A percentile compares a stretch with the other conserved stretches of the same genome.
Evolutionary conservation across 805 yeast species (phyloP).

Genomic region (Candida multigemmis): DNA sequence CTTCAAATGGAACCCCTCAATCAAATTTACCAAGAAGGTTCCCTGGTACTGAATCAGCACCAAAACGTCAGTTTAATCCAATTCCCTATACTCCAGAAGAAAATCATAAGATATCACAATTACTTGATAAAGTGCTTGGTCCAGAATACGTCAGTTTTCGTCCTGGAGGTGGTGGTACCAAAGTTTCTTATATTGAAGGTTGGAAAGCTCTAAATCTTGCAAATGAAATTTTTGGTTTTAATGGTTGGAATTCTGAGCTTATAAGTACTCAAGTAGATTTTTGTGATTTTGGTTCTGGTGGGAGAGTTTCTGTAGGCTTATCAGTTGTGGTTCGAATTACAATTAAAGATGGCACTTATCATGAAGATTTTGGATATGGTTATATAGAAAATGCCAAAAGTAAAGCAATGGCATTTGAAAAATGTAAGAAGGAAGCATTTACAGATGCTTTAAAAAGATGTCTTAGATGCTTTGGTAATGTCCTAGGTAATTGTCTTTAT

Average conservation of each 20-base stretch:
- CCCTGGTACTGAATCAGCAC: background rate
- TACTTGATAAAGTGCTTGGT: constrained; percentile 40
- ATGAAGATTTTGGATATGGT: constrained; percentile 73
- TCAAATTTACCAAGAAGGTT: too few species aligned
- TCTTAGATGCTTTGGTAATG: constrained; percentile 70
- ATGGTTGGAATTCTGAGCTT: constrained; percentile 76
- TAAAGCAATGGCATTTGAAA: constrained; percentile 67
- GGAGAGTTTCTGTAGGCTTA: constrained; percentile 53
- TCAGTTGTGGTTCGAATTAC: constrained; percentile 66
- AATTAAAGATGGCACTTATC: constrained; percentile 73
- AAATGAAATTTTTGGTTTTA: constrained; percentile 73
- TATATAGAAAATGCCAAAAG: constrained; percentile 60
- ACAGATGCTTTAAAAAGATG: constrained; percentile 78
- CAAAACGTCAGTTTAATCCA: constrained; percentile 8
- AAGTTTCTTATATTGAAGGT: constrained; percentile 71
- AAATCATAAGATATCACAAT: constrained; percentile 20
- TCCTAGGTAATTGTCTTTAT: constrained; percentile 76
- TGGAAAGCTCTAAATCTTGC: constrained; percentile 78
- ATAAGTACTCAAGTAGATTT: constrained; percentile 59
- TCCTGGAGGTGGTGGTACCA: constrained; percentile 64
- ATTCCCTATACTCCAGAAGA: constrained; percentile 24
- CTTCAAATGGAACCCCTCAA: constrained; percentile 1
- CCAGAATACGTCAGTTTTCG: constrained; percentile 73
- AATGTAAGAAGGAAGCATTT: constrained; percentile 78
- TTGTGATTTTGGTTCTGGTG: constrained; percentile 51